Base-by-base conservation (phyloP, 2,329 filamentous ascomycete genomes). In the Fusarium sp. region DNA sequence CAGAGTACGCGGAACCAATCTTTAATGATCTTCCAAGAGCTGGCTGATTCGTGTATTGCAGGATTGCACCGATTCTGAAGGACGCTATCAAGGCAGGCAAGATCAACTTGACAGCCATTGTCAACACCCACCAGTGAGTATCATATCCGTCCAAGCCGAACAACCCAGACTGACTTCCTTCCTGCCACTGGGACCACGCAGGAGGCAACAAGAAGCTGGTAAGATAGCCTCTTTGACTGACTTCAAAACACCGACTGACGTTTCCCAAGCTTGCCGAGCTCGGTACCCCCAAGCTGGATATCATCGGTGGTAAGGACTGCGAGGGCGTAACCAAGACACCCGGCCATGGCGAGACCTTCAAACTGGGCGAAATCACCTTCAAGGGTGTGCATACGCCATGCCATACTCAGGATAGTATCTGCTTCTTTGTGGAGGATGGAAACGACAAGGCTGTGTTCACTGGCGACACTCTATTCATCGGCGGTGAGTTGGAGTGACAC, bases 341-440 rank as follows among this genome's bases (percentile, higher is more conserved):
- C 0, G 80, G 82, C 4, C 87, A 98, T 77, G 88, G 90, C 39
- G 88, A 93, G 69, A 88, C 84, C 4, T 97, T 97, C 83, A 90
- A 88, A 67, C 88, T 99, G 65, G 96, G 96, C 56, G 85, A 86
- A 71, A 96, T 99, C 78, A 85, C 87, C 15, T 91, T 97, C 58
- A 95, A 88, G 76, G 92, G 92, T 23, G 83, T 98, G n/a, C 92
- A 98, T 80, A 99, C 96, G 14, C 96, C 96, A 3, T 99, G 96
- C 79, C 96, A 99, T 78, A 99, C 96, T 2, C 94, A 97, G 82
- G 96, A 99, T 82, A 97, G 94, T 79, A 97, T 99, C 77, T 99
- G 96, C 84, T 99, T 90, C 83, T 93, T 90, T 72, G 89, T 96
- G 83, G 88, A 97, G 79, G 95, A 99, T 75, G 90, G 88, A 20